These are phyloP conservation scores for Tetrastigma voinierianum DNA, from an alignment of 164 flowering plant genomes.

Conservation along the genomic window DNA sequence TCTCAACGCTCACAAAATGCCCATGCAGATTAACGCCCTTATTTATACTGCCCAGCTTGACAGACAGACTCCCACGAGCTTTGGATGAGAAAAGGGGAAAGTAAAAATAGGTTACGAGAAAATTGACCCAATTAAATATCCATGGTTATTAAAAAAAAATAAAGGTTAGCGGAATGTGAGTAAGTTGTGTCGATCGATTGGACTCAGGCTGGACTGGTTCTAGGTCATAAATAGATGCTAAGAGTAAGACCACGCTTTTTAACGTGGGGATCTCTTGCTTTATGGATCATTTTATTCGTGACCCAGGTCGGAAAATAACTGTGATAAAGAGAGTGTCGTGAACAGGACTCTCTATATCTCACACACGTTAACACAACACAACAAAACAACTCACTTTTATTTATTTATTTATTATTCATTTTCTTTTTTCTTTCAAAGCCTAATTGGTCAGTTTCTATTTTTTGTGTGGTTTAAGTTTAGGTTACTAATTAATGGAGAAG, in stretches of 20 bases:
- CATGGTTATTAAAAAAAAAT: not conserved
- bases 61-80: not conserved
- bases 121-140: no score
- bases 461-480: not conserved
- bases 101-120: not conserved
- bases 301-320: not conserved
- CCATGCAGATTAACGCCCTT: not conserved
- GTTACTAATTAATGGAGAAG: not conserved
- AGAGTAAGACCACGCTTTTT: conserved; percentile 14
- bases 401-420: not conserved
- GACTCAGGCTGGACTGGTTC: no score
- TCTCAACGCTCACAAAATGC: not conserved
- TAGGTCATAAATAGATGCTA: not conserved
- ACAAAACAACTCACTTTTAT: not conserved
- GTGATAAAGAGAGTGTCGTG: conserved; percentile 6
- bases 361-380: not conserved
- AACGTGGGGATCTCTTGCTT: conserved; percentile 21
- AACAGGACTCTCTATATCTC: not conserved
- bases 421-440: not conserved
- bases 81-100: conserved; percentile 1
- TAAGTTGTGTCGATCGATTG: no score
- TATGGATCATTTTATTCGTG: conserved; percentile 9
- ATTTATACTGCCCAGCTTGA: no score
- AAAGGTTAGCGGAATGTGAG: not conserved
- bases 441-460: conserved; percentile 1